A percentile compares a stretch with the other conserved stretches of the same genome.
phyloP scores from a whole-genome alignment of 768 basidiomycete species.

The Roridomyces roridus region DNA sequence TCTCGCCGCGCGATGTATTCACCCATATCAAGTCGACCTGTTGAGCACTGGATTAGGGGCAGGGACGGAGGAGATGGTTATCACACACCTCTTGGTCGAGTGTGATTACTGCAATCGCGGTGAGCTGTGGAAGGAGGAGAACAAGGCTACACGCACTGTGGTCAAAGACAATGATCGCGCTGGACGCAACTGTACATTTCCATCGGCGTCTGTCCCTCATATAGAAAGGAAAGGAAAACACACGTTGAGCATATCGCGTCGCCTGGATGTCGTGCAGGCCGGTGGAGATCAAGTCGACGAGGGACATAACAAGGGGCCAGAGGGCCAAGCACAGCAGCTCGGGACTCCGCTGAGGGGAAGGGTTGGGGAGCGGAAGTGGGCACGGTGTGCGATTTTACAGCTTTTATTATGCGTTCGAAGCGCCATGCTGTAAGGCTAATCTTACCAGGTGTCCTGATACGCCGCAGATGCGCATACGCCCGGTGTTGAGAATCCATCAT shows the following conservation, averaged over 20 bases:
- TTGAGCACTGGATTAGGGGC: background rate
- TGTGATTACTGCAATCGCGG: slow-evolving; percentile 47
- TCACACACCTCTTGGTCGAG: slow-evolving; percentile 55
- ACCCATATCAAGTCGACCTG: slow-evolving; percentile 66
- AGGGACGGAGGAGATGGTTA: background rate
- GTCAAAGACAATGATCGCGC: slow-evolving; percentile 58
- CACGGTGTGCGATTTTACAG: slow-evolving; percentile 3
- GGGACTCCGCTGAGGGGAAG: slow-evolving; percentile 12
- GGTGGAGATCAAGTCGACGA: slow-evolving; percentile 24
- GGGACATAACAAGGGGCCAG: slow-evolving; percentile 12
- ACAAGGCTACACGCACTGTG: slow-evolving; percentile 45
- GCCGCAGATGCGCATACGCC: slow-evolving; percentile 5
- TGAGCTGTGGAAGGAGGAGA: background rate
- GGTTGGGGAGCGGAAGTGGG: slow-evolving; percentile 15
- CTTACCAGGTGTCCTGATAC: slow-evolving; percentile 9
- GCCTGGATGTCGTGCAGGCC: slow-evolving; percentile 44
- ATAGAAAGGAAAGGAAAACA: slow-evolving; percentile 20
- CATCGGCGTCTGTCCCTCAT: background rate
- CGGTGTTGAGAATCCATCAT: background rate
- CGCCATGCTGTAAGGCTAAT: slow-evolving; percentile 15
- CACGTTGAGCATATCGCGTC: slow-evolving; percentile 51
- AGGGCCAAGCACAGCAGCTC: slow-evolving; percentile 4
- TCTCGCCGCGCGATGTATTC: slow-evolving; percentile 4
- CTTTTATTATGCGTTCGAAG: background rate
- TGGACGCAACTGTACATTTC: slow-evolving; percentile 50